A percentile compares a stretch with the other conserved stretches of the same genome.
phyloP scores from a whole-genome alignment of 148 eudicot species.

The Rheum nobile region DNA sequence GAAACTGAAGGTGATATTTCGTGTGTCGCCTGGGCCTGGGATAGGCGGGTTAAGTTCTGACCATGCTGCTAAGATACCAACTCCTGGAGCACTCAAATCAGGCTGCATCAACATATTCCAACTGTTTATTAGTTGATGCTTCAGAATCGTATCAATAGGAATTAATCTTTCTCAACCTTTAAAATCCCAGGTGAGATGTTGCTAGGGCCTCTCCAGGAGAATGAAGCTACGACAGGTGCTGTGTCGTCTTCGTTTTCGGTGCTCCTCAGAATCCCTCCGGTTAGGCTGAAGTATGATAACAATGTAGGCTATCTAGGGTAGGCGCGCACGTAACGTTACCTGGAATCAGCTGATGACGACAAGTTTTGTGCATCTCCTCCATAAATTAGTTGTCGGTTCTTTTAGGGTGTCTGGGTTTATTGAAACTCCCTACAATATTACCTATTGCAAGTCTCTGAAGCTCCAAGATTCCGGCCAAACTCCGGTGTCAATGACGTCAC shows the following conservation, averaged over 20 bases:
- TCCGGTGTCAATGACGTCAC: slow-evolving; percentile 36
- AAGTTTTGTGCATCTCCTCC: neutral
- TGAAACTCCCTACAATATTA: neutral
- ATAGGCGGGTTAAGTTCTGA: slow-evolving; percentile 12
- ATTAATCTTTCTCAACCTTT: slow-evolving; percentile 10
- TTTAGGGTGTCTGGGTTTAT: neutral
- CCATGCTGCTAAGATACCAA: slow-evolving; percentile 29
- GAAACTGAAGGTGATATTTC: slow-evolving; percentile 19
- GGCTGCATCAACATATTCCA: slow-evolving; percentile 17
- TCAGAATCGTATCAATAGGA: no score
- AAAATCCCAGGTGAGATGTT: slow-evolving; percentile 15
- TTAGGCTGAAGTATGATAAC: slow-evolving; percentile 5
- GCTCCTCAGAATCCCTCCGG: slow-evolving; percentile 21
- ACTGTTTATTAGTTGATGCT: neutral
- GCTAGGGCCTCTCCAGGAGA: slow-evolving; percentile 30
- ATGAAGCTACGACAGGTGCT: slow-evolving; percentile 19
- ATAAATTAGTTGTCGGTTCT: neutral
- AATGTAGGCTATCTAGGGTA: no score
- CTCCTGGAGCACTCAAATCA: slow-evolving; percentile 35
- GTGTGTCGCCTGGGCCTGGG: slow-evolving; percentile 13
- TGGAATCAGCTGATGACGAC: neutral
- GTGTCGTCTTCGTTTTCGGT: slow-evolving; percentile 4
- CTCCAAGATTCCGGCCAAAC: slow-evolving; percentile 50
- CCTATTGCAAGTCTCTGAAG: slow-evolving; percentile 23
- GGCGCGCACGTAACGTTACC: neutral